Evolutionary conservation across 768 basidiomycete genomes (phyloP), one percentile per base, ranked within the genome.

Genomic region (Termitomyces sp.): DNA sequence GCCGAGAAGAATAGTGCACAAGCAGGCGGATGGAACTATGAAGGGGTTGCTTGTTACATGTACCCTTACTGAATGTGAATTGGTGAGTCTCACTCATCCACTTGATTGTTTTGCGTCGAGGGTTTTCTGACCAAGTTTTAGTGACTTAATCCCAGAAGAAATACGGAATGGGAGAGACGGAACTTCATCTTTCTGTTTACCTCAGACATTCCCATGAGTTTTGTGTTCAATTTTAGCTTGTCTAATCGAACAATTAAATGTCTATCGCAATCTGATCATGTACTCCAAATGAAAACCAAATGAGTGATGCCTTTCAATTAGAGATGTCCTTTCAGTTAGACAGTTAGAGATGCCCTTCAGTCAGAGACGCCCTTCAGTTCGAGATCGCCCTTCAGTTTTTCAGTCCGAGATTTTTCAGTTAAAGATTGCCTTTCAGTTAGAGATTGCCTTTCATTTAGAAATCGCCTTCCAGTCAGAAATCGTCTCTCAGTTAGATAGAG

Each of bases 21-120:
- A 28, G 33, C 28, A n/a, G 10, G 46, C 26, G 60, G 60, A 22
- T 68, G 60, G 43, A 49, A 14, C 14, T 53, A 46, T 36, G 66
- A 68, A 53, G 57, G 60, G 6, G 52, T 65, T 24, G 61, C 58
- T 13, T 65, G 58, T 20, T 68, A 61, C 56, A 45, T 67, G 20
- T 59, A 60, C 33, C 62, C 61, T 26, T 52, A n/a, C n/a, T 57
- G 33, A 57, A 52, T 3, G 22, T 9, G 9, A 38, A 13, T 38
- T 3, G 18, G 36, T 52, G 6, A 26, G 36, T 10, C 11, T 26
- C 9, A 11, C 8, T 11, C 18, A 8, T n/a, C 18, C 1, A 3
- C 18, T 8, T 18, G 22, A 11, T 10, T 9, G 3, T 18, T 10
- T 16, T 18, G 4, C 18, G 22, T n/a, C n/a, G n/a, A n/a, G 14